Percentiles rank a stretch among this genome's conserved stretches.
These are phyloP conservation scores for Lachancea sp. DNA, from an alignment of 805 yeast species.

Conservation along the genomic window DNA sequence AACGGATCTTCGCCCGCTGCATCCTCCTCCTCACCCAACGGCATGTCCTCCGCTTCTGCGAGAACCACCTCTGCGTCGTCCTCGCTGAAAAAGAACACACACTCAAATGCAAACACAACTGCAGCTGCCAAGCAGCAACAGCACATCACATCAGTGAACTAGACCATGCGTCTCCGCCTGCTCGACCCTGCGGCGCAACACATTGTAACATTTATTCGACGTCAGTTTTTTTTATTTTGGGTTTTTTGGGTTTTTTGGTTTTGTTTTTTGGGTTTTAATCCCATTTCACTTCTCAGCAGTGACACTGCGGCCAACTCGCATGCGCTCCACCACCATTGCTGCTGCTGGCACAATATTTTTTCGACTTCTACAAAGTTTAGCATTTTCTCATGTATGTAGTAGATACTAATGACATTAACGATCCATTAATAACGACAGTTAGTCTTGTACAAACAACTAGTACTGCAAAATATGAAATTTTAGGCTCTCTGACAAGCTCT, in stretches of 20 bases:
- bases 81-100: conserved; percentile 6
- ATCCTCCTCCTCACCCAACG: conserved; percentile 20
- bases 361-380: not conserved
- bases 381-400: not conserved
- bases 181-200: not conserved
- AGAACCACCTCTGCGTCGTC: conserved; percentile 6
- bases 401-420: conserved; percentile 7
- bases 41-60: conserved; percentile 7
- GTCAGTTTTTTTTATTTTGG: not conserved
- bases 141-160: conserved; percentile 7
- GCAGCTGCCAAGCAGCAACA: conserved; percentile 1
- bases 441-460: too few species aligned
- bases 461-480: too few species aligned
- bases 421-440: not conserved
- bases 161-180: too few species aligned
- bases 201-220: not conserved
- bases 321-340: too few species aligned
- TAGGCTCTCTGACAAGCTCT: too few species aligned
- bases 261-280: too few species aligned
- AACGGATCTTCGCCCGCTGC: conserved; percentile 8
- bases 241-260: too few species aligned
- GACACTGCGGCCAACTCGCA: too few species aligned
- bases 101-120: conserved; percentile 1
- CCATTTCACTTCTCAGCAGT: too few species aligned
- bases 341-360: too few species aligned